Conservation (phyloP, 2,329 filamentous ascomycete species). For the Fusarium circinatum region DNA sequence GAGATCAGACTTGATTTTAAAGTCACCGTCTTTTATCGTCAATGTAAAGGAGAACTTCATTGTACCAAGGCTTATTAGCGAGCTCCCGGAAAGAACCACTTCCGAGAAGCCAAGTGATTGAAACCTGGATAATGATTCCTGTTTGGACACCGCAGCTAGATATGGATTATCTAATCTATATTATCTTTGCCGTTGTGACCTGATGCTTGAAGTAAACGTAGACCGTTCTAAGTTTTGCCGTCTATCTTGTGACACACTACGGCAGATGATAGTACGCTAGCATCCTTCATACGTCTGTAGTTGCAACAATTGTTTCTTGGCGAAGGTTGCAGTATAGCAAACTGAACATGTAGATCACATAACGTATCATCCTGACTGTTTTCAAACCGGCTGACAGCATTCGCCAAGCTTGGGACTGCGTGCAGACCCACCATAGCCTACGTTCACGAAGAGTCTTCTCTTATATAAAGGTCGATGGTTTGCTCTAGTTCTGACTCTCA, state of each 20-base stretch:
- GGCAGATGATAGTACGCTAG: too few species aligned
- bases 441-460: fast-evolving
- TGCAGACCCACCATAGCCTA: not conserved
- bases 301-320: not conserved
- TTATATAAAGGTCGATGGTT: not conserved
- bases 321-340: fast-evolving
- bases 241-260: not conserved
- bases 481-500: too few species aligned
- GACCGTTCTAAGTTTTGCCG: not conserved
- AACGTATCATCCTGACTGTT: not conserved
- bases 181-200: not conserved
- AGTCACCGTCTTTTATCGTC: too few species aligned
- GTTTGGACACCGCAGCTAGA: fast-evolving
- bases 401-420: not conserved
- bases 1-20: too few species aligned
- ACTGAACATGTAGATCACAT: too few species aligned
- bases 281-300: fast-evolving
- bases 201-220: fast-evolving
- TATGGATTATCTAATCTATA: fast-evolving
- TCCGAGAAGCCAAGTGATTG: not conserved
- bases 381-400: fast-evolving
- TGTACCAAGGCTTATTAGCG: too few species aligned
- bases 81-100: not conserved
- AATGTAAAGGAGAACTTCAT: too few species aligned
- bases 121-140: not conserved